These are phyloP conservation scores for Pestalotiopsis sp. DNA, from an alignment of 2,329 filamentous ascomycete species.

Conservation along the genomic window DNA sequence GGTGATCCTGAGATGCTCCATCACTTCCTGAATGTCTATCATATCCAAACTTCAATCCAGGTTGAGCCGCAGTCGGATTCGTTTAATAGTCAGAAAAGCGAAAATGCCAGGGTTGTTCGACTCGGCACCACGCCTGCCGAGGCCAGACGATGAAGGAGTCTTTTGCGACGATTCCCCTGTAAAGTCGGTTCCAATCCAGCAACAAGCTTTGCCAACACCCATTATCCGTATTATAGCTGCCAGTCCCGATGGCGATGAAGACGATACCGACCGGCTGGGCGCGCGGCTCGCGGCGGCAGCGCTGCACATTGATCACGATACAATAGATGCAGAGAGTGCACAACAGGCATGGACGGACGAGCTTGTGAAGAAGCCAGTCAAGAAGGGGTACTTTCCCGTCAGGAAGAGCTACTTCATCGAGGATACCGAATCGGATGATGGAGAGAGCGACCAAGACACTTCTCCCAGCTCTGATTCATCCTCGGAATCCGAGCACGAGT, in stretches of 20 bases:
- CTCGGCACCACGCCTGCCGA: not conserved
- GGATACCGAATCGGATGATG: not conserved
- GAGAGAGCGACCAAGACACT: not conserved
- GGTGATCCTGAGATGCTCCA: no score
- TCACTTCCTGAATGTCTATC: no score
- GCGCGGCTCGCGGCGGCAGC: not conserved
- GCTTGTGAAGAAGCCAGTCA: not conserved
- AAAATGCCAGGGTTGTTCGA: not conserved
- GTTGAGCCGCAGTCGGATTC: no score
- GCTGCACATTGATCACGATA: not conserved
- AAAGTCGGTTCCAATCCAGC: not conserved
- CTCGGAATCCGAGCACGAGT: not conserved
- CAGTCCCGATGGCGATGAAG: not conserved
- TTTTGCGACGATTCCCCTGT: not conserved
- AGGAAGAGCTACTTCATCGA: not conserved
- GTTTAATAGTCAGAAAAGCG: not conserved
- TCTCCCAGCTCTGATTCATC: not conserved
- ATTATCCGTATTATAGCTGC: constrained; percentile 1
- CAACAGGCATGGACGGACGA: not conserved
- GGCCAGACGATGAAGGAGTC: not conserved
- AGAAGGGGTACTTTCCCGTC: not conserved
- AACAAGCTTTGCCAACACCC: not conserved
- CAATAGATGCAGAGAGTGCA: not conserved
- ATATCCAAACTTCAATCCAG: no score
- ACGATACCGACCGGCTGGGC: not conserved